Base-by-base conservation (phyloP, 106 monocot species). In the Vanilla planifolia region DNA sequence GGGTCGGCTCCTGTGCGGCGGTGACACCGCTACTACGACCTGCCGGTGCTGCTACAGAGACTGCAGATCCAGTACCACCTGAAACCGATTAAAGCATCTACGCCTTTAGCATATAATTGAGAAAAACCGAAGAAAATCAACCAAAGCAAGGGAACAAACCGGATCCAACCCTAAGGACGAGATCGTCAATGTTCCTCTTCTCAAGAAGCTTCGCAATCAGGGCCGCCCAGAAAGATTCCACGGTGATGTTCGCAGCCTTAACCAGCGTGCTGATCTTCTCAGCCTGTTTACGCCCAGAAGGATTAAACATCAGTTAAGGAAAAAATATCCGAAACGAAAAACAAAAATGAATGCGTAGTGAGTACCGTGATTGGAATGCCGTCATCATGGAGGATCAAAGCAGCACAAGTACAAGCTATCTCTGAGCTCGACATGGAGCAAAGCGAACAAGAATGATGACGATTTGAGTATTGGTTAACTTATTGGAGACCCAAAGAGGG, bases 331-430 rank as follows among this genome's bases (percentile, higher is more conserved):
- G n/a, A n/a, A n/a, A n/a, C n/a, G n/a, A n/a, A n/a, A n/a, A n/a
- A n/a, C n/a, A 4, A n/a, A n/a, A n/a, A 7, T 50, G 3, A 24
- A 24, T 4, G 3, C 17, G 48, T 3, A 3, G 6, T 3, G 13
- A 32, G 21, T 62, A 86, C 86, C 67, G 86, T 82, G 75, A 86
- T 76, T 19, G 74, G 44, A 43, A 86, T 82, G 30, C 78, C 82
- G 44, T 86, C 86, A 20, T 82, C 81, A 57, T 82, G 69, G 40
- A 86, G 78, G 56, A 86, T 75, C 61, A 81, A 52, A 17, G 78
- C 71, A 21, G 86, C 86, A 69, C 75, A 78, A 57, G 62, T 51
- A 72, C 86, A 82, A 34, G 86, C 82, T 29, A 79, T 41, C 64
- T 86, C 86, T 26, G 65, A 55, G 21, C 57, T 22, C 11, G 71